Evolutionary conservation across 768 basidiomycete genomes (phyloP).

Genomic region (Holtermannia corniformis): DNA sequence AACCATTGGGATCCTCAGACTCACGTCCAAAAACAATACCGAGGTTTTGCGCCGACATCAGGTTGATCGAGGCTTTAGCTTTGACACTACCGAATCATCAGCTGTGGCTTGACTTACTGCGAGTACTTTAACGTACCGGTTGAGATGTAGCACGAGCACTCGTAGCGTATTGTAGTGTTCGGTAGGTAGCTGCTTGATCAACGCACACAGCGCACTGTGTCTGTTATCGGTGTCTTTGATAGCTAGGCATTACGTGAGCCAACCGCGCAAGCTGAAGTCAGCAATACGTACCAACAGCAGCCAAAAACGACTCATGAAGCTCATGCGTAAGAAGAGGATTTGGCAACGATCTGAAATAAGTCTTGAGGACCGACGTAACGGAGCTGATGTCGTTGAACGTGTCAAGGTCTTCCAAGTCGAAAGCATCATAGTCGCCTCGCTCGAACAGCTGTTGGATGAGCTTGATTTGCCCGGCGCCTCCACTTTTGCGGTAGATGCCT

Average conservation of each 20-base stretch:
- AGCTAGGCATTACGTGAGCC: conserved; percentile 14
- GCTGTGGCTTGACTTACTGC: too few species aligned
- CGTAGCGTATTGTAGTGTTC: conserved; percentile 82
- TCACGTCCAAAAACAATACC: conserved; percentile 97
- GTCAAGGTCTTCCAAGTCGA: conserved; percentile 77
- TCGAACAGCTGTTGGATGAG: conserved; percentile 91
- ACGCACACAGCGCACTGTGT: conserved; percentile 53
- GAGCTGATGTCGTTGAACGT: conserved; percentile 96
- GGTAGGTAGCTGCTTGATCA: conserved; percentile 67
- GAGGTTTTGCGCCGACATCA: conserved; percentile 90
- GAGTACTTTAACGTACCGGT: conserved; percentile 72
- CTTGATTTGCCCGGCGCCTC: conserved; percentile 84
- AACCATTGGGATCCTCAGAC: conserved; percentile 40
- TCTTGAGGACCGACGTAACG: conserved; percentile 92
- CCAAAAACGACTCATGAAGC: conserved; percentile 81
- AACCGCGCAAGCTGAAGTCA: background rate
- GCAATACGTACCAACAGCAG: conserved; percentile 51
- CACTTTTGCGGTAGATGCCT: conserved; percentile 96
- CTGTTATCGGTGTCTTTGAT: conserved; percentile 58
- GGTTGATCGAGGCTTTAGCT: conserved; percentile 59
- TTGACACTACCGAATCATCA: conserved; percentile 58
- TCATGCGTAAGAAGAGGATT: conserved; percentile 82
- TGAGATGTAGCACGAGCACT: conserved; percentile 73
- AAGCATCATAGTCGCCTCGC: conserved; percentile 74
- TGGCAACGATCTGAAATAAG: conserved; percentile 87